Evolutionary conservation across 139 green algal species (phyloP).

Genomic region (Eudorina sp.): DNA sequence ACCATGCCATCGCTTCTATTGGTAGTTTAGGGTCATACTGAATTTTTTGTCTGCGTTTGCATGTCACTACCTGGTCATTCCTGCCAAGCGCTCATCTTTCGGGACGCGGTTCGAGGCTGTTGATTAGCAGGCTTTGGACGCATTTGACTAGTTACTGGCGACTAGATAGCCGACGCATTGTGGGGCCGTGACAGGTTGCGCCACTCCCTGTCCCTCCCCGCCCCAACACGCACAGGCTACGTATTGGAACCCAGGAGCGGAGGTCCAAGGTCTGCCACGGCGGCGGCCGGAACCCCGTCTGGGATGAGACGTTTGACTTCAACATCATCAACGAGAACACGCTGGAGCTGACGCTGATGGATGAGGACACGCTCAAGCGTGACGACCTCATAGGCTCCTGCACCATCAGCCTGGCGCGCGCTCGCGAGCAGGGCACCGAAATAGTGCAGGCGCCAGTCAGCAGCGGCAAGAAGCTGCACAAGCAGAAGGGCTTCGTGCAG

Average conservation of each 20-base stretch:
- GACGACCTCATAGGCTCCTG: constrained; percentile 44
- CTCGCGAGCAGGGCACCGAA: constrained; percentile 4
- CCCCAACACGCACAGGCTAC: not conserved
- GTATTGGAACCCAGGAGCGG: constrained; percentile 2
- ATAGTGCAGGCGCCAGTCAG: not conserved
- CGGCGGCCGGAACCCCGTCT: constrained; percentile 19
- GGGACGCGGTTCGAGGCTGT: too few species aligned
- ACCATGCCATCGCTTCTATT: too few species aligned
- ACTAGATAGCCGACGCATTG: too few species aligned
- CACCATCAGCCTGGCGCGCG: constrained; percentile 8
- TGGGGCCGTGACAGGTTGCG: too few species aligned
- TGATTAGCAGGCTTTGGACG: too few species aligned
- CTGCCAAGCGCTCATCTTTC: too few species aligned
- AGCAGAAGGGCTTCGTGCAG: constrained; percentile 41
- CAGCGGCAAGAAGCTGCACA: constrained; percentile 6
- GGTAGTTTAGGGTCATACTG: too few species aligned
- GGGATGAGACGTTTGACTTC: constrained; percentile 40
- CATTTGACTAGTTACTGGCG: too few species aligned
- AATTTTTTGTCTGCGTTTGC: too few species aligned
- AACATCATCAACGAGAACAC: constrained; percentile 51
- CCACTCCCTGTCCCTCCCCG: not conserved
- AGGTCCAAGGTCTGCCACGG: not conserved
- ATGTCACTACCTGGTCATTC: too few species aligned
- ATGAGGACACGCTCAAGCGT: constrained; percentile 27
- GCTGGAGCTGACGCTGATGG: constrained; percentile 10